Percentiles rank a stretch among this genome's conserved stretches.
Conservation (phyloP, 495 filamentous ascomycete genomes). For the Aspergillus nidulans region DNA sequence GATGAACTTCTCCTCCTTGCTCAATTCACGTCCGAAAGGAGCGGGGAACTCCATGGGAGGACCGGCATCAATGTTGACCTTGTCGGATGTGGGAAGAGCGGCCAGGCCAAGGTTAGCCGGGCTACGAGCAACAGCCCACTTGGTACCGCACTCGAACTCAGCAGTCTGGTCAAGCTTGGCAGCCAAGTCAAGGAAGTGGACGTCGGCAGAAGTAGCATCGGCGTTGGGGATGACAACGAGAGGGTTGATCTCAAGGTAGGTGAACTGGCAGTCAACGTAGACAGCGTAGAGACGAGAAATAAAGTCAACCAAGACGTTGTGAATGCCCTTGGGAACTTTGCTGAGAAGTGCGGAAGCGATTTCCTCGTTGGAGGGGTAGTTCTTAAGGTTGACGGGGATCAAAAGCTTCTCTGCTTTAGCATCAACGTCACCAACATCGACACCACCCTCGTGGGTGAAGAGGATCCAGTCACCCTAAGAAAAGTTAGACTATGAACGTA, state of each 20-base stretch:
- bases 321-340: slow-evolving; percentile 91
- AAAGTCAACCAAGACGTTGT: slow-evolving; percentile 98
- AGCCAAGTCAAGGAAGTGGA: slow-evolving; percentile 97
- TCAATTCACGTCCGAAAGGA: slow-evolving; percentile 95
- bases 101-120: slow-evolving; percentile 81
- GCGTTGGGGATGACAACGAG: slow-evolving; percentile 96
- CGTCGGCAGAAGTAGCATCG: slow-evolving; percentile 83
- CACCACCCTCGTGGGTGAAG: slow-evolving; percentile 98
- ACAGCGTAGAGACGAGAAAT: slow-evolving; percentile 91
- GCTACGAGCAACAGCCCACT: slow-evolving; percentile 94
- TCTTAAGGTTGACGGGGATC: slow-evolving; percentile 88
- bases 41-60: slow-evolving; percentile 98
- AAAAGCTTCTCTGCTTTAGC: slow-evolving; percentile 98
- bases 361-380: slow-evolving; percentile 95
- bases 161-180: slow-evolving; percentile 99
- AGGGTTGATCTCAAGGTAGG: slow-evolving; percentile 99
- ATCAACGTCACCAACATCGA: slow-evolving; percentile 98
- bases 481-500: neutral
- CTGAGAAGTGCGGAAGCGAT: slow-evolving; percentile 79
- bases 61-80: slow-evolving; percentile 92
- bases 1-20: slow-evolving; percentile 98
- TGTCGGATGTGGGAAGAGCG: slow-evolving; percentile 53
- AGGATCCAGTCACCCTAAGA: slow-evolving; percentile 96
- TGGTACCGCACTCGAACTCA: slow-evolving; percentile 98
- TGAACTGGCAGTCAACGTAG: slow-evolving; percentile 99